Evolutionary conservation across 2,329 filamentous ascomycete species (phyloP).

Genomic region (Torrubiellomyces zombiae): DNA sequence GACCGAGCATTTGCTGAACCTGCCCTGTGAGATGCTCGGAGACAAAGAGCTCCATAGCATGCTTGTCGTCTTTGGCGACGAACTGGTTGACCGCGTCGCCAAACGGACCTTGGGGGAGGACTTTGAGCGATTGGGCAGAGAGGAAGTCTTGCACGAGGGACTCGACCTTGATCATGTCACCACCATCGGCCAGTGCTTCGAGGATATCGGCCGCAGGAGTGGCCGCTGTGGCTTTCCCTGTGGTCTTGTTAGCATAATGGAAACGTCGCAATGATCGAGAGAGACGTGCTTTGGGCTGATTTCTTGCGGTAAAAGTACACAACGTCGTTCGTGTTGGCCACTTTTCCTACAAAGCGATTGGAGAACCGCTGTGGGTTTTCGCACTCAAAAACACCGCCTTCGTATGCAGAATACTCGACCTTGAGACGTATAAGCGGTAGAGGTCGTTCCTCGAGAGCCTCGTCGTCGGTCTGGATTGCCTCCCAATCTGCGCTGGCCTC

Average conservation of each 20-base stretch:
- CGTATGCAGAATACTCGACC: constrained; percentile 75
- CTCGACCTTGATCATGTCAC: constrained; percentile 70
- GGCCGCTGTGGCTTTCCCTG: constrained; percentile 16
- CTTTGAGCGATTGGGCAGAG: constrained; percentile 72
- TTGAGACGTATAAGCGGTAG: constrained; percentile 76
- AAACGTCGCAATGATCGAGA: accelerated
- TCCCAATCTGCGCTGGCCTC: constrained; percentile 72
- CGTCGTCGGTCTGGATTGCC: constrained; percentile 51
- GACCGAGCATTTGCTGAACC: constrained; percentile 49
- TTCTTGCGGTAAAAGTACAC: constrained; percentile 89
- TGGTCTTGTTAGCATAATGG: constrained; percentile 2
- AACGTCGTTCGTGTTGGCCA: constrained; percentile 88
- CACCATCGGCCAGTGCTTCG: constrained; percentile 28
- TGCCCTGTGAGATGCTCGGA: constrained; percentile 54
- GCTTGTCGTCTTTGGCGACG: constrained; percentile 88
- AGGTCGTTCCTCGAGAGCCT: constrained; percentile 45
- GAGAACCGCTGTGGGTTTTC: constrained; percentile 96
- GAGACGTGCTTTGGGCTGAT: constrained; percentile 23
- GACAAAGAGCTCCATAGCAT: constrained; percentile 73
- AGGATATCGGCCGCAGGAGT: constrained; percentile 47
- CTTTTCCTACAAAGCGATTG: constrained; percentile 74
- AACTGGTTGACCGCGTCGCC: constrained; percentile 86
- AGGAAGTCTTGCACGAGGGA: constrained; percentile 80
- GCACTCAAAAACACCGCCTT: constrained; percentile 72
- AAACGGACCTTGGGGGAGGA: constrained; percentile 83